Base-by-base conservation (phyloP, 805 yeast species). In the Ogataea salicorniae region DNA sequence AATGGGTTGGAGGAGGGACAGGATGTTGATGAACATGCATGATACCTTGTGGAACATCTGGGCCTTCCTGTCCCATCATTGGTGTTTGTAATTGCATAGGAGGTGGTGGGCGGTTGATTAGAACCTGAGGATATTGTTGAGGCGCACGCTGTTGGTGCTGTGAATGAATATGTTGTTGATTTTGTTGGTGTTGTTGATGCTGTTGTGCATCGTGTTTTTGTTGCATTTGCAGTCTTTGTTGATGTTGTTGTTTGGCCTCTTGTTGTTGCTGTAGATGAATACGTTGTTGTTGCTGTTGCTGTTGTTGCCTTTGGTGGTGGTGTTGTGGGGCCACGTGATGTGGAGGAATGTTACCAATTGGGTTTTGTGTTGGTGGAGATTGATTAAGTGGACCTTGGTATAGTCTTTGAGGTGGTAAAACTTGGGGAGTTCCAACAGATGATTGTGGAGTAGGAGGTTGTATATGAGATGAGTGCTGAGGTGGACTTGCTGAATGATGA, bases 281-380 rank as follows among this genome's bases (percentile, higher is more conserved):
- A 6, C 18, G 37, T 16, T 45, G 47, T 20, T 33, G 31, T 33
- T 41, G 42, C 1, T 15, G 34, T 17, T 47, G 49, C 8, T 49
- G 54, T 23, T 43, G 43, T 15, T 39, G 29, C 20, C 34, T 41
- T 9, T 33, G 36, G 20, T 39, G 40, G 4, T 39, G 47, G 9
- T 14, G 26, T 6, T 26, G 31, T n/a, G 36, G 52, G 2, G 39
- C 36, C 15, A 11, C 4, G 8, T 42, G 45, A 5, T 42, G 46
- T 9, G 13, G 31, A 9, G 31, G 31, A 9, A 26, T 26, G 11
- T 3, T 26, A 26, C 13, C 31, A 26, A 7, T 26, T 26, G 31
- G 31, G 31, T 9, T 26, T 26, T 26, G 31, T 9, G 31, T 9
- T 26, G 31, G 31, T 9, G 31, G 31, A 9, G 31, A 26, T 9